Conservation (phyloP, 805 yeast species). For the Candida manassasensis region DNA sequence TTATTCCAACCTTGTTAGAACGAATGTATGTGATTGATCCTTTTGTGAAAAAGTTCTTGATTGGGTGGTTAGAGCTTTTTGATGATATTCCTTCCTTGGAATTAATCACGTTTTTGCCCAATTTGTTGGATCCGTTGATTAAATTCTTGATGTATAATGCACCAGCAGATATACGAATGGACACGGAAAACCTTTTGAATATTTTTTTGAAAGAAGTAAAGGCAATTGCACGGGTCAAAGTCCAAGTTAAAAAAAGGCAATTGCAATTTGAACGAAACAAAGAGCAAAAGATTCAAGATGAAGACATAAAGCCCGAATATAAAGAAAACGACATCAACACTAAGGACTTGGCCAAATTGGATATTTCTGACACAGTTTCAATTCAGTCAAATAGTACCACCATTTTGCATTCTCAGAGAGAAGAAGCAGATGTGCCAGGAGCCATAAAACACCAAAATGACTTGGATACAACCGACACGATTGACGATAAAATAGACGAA, state of each 20-base stretch:
- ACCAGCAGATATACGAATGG: conserved; percentile 80
- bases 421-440: conserved; percentile 3
- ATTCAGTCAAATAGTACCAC: conserved; percentile 24
- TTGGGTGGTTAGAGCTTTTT: conserved; percentile 89
- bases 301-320: conserved; percentile 1
- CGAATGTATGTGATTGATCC: conserved; percentile 91
- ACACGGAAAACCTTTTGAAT: conserved; percentile 74
- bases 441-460: conserved; percentile 8
- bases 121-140: conserved; percentile 79
- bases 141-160: conserved; percentile 72
- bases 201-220: conserved; percentile 75
- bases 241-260: conserved; percentile 35
- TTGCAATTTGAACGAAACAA: conserved; percentile 6
- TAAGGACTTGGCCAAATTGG: conserved; percentile 4
- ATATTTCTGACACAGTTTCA: conserved; percentile 17
- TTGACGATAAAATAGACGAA: conserved; percentile 51
- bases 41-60: conserved; percentile 83
- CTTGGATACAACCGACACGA: conserved; percentile 18
- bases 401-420: conserved; percentile 14
- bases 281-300: conserved; percentile 8
- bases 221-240: conserved; percentile 66
- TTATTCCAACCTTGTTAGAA: conserved; percentile 87
- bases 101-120: conserved; percentile 79
- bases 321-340: conserved; percentile 4
- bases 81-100: conserved; percentile 92